phyloP scores from a whole-genome alignment of 345 rosid genomes.

The Linum trigynum region DNA sequence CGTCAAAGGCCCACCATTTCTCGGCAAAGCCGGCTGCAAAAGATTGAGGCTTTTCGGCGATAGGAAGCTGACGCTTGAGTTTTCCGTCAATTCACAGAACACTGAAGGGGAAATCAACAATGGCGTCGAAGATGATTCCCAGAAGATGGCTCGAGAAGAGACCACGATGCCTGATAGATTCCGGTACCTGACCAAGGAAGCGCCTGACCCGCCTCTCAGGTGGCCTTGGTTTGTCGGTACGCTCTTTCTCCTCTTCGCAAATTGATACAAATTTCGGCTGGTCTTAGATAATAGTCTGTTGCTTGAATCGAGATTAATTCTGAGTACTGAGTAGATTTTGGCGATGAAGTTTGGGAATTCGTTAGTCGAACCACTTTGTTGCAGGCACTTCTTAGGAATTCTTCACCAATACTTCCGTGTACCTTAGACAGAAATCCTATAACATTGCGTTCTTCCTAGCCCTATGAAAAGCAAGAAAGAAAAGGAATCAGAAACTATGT shows the following conservation, averaged over 20 bases:
- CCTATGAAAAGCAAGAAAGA: too few species aligned
- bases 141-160: slow-evolving; percentile 45
- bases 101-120: slow-evolving; percentile 18
- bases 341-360: background rate
- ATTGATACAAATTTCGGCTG: background rate
- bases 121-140: slow-evolving; percentile 37
- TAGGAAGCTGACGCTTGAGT: slow-evolving; percentile 15
- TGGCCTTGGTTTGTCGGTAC: slow-evolving; percentile 92
- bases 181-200: slow-evolving; percentile 72
- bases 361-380: background rate
- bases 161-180: slow-evolving; percentile 90
- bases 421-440: too few species aligned
- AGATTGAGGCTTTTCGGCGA: slow-evolving; percentile 13
- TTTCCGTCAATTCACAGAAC: slow-evolving; percentile 30
- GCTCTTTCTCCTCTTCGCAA: slow-evolving; percentile 8
- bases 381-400: background rate
- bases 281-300: background rate
- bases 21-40: background rate
- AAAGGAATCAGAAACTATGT: too few species aligned
- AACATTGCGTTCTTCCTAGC: too few species aligned
- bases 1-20: background rate
- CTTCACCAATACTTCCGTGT: too few species aligned
- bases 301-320: background rate
- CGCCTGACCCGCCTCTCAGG: slow-evolving; percentile 47
- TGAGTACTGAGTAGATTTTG: background rate